These are phyloP conservation scores for Backusella tarrabulga DNA, from an alignment of 192 early-diverging fungal species.

Conservation along the genomic window DNA sequence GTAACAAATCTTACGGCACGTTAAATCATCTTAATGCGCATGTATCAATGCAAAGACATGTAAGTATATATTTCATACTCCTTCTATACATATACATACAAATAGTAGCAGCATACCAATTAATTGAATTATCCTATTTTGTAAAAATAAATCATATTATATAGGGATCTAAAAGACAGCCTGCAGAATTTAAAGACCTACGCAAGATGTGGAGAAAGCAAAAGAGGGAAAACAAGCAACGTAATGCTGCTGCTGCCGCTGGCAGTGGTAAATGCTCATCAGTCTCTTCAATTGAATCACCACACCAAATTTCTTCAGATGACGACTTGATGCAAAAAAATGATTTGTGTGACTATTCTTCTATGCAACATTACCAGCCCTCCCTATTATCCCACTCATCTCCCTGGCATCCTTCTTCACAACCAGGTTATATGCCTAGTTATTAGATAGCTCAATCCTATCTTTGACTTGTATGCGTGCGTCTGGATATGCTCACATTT, in stretches of 20 bases:
- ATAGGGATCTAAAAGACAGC: conserved; percentile 31
- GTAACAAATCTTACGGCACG: conserved; percentile 58
- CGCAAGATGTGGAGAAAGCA: conserved; percentile 54
- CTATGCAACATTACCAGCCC: conserved; percentile 6
- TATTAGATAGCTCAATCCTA: background rate
- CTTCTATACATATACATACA: conserved; percentile 7
- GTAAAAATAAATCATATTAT: background rate
- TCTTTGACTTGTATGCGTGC: background rate
- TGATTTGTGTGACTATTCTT: background rate
- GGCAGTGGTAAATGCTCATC: background rate
- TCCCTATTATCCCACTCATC: conserved; percentile 5
- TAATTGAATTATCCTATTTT: conserved; percentile 37
- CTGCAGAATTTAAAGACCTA: conserved; percentile 54
- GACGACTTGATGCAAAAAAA: conserved; percentile 5
- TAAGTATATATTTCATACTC: conserved; percentile 24
- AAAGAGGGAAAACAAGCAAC: conserved; percentile 41
- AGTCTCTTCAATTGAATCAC: background rate
- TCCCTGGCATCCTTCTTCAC: background rate
- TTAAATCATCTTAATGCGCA: conserved; percentile 61
- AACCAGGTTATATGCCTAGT: conserved; percentile 3
- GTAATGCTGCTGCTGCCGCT: background rate
- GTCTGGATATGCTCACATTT: background rate
- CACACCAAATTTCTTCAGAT: background rate
- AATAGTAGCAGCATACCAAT: conserved; percentile 15
- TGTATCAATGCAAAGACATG: conserved; percentile 60